Evolutionary conservation across 371 early-diverging fungal species (phyloP).

Genomic region (Apophysomyces variabilis): DNA sequence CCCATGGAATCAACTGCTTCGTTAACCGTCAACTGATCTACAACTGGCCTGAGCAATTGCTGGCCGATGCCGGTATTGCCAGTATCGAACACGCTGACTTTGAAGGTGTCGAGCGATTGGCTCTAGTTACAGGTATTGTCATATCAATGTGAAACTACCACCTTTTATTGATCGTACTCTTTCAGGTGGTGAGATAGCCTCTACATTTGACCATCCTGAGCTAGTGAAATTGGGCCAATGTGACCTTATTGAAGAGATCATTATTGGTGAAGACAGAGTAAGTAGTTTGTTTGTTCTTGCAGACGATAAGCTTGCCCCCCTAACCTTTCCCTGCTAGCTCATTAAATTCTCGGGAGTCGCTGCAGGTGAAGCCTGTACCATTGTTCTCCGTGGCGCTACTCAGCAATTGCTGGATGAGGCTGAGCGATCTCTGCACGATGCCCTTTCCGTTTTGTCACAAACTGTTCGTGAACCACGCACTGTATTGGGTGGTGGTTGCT

Average conservation of each 20-base stretch:
- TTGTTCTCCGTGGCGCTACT: slow-evolving; percentile 98
- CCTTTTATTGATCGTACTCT: slow-evolving; percentile 6
- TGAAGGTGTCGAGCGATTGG: slow-evolving; percentile 98
- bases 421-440: slow-evolving; percentile 99
- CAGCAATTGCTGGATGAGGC: slow-evolving; percentile 99
- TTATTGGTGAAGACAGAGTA: slow-evolving; percentile 96
- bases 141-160: neutral
- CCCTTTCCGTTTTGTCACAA: slow-evolving; percentile 97
- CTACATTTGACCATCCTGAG: slow-evolving; percentile 99
- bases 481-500: slow-evolving; percentile 96
- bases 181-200: slow-evolving; percentile 94
- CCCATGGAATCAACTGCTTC: slow-evolving; percentile 97
- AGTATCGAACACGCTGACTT: slow-evolving; percentile 99
- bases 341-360: slow-evolving; percentile 98
- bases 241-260: slow-evolving; percentile 95
- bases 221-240: slow-evolving; percentile 95
- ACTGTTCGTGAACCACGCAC: slow-evolving; percentile 95
- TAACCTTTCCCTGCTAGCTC: slow-evolving; percentile 40
- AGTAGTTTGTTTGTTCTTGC: neutral
- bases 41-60: slow-evolving; percentile 99
- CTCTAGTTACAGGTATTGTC: slow-evolving; percentile 84
- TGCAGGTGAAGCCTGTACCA: slow-evolving; percentile 97
- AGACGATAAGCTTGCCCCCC: no score
- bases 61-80: slow-evolving; percentile 95
- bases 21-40: slow-evolving; percentile 99